Evolutionary conservation across 306 rosid species (phyloP), one percentile per base, ranked within the genome.

Genomic region (Citrullus colocynthis): DNA sequence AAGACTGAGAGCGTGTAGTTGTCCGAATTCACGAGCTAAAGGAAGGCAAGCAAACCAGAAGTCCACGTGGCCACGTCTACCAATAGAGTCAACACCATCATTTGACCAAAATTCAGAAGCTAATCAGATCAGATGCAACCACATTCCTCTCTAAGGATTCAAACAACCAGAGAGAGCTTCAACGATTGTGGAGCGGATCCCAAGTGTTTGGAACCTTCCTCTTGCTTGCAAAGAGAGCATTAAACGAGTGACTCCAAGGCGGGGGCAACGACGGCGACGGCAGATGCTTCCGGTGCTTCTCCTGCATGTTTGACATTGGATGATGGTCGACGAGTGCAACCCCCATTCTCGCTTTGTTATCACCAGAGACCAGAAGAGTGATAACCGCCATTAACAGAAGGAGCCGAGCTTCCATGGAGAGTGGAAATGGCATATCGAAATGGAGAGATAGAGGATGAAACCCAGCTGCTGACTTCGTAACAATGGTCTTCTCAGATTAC

Each of bases 171-270:
- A 55, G 6, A 34, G 21, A 20, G 76, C 59, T 72, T 93, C 86
- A 95, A 75, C 97, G 97, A 82, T 95, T 95, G 81, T 95, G 98
- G 15, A 95, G 96, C 21, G 98, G 98, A 56, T 95, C 97, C 24
- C 91, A 85, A 17, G 96, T 91, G 82, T 95, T 87, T 2, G 98
- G 98, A 81, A 95, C 97, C 83, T 76, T 89, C 77, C 97, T 92
- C 89, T 88, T 89, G 82, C 85, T 84, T 36, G 96, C 79, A 73
- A 85, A 79, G 79, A 82, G 88, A 65, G 69, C 81, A 36, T 79
- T 90, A 39, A 90, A 80, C 15, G 87, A 78, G 48, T 82, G 86
- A 15, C 57, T 49, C 60, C 44, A 15, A 24, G 14, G 60, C 8
- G 77, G 77, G 16, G 42, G 1, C 15, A 60, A 49, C 15, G 21